Evolutionary conservation across 495 filamentous ascomycete genomes (phyloP).

Genomic region (Aspergillus hancockii): DNA sequence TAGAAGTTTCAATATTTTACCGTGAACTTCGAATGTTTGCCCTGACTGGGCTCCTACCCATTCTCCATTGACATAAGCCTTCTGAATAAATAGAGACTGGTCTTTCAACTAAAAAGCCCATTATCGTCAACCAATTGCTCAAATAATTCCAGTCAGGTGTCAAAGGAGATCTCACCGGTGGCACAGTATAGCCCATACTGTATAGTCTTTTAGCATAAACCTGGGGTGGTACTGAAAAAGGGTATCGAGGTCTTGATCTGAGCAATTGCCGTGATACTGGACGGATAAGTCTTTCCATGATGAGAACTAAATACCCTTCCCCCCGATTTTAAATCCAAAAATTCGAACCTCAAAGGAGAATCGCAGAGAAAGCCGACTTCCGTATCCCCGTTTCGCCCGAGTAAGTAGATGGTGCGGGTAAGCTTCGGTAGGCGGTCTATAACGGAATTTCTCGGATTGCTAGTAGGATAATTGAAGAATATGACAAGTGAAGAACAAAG

Average conservation of each 20-base stretch:
- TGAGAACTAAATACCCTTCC: neutral
- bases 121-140: constrained; percentile 7
- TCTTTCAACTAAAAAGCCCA: constrained; percentile 69
- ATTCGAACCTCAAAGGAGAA: neutral
- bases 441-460: constrained; percentile 3
- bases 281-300: constrained; percentile 44
- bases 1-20: constrained; percentile 33
- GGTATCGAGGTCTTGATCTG: constrained; percentile 40
- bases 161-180: constrained; percentile 30
- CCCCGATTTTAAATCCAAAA: neutral
- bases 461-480: neutral
- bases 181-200: constrained; percentile 44
- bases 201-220: constrained; percentile 39
- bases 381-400: neutral
- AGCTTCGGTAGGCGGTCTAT: neutral
- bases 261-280: constrained; percentile 42
- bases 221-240: constrained; percentile 38
- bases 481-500: neutral
- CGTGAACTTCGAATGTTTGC: constrained; percentile 78
- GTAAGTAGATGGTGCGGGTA: constrained; percentile 3
- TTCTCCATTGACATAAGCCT: constrained; percentile 83
- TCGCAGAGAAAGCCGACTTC: neutral
- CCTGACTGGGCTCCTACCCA: constrained; percentile 75
- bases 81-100: constrained; percentile 75
- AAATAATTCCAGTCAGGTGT: no score